These are phyloP conservation scores for Boletus rex-veris DNA, from an alignment of 768 basidiomycete species.

Conservation along the genomic window DNA sequence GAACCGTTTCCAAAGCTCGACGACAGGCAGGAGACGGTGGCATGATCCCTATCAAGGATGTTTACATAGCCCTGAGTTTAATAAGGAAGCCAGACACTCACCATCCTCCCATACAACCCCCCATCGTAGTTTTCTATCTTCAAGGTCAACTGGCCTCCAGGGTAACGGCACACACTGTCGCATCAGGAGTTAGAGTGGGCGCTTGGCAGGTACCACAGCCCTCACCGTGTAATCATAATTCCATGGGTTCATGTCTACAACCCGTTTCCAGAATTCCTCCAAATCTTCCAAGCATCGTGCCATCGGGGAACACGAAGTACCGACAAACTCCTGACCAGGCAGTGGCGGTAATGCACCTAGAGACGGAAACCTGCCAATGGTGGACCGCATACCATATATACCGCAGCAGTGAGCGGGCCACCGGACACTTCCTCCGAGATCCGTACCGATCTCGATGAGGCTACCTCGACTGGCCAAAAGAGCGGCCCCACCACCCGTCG, in stretches of 20 bases:
- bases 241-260: constrained; percentile 42
- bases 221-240: constrained; percentile 42
- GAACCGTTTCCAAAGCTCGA: constrained; percentile 35
- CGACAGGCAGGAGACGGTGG: constrained; percentile 39
- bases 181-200: not conserved
- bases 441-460: constrained; percentile 45
- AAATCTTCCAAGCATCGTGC: constrained; percentile 41
- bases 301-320: constrained; percentile 39
- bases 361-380: constrained; percentile 37
- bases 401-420: constrained; percentile 50
- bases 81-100: constrained; percentile 13
- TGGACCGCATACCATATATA: constrained; percentile 40
- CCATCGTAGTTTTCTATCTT: constrained; percentile 35
- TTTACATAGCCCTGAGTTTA: not conserved
- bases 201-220: not conserved
- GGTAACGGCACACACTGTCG: constrained; percentile 41
- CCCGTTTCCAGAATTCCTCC: constrained; percentile 41
- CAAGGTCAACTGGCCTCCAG: constrained; percentile 38
- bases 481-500: constrained; percentile 50
- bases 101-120: constrained; percentile 43
- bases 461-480: constrained; percentile 44
- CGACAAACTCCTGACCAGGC: constrained; percentile 40
- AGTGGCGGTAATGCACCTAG: constrained; percentile 29
- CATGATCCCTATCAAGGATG: constrained; percentile 29
- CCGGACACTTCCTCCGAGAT: constrained; percentile 49